Base-by-base conservation (phyloP, 495 filamentous ascomycete species). In the Pseudotulostoma volvatum region DNA sequence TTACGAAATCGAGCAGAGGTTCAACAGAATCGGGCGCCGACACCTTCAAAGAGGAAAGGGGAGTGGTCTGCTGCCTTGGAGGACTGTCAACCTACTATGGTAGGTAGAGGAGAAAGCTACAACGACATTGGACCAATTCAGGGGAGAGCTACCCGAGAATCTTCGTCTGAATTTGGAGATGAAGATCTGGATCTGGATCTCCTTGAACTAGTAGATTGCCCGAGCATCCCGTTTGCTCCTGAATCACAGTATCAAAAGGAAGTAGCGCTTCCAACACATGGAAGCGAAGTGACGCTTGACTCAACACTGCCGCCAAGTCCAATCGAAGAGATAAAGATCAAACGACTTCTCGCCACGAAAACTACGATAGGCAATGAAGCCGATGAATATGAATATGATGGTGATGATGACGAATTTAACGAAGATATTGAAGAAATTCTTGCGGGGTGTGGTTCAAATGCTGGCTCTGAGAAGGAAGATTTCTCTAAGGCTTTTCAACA, bases 351-450 rank as follows among this genome's bases (percentile, higher is more conserved):
- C 11, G 21, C 8, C 9, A 33, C 11, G 13, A 16, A 2, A 28
- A 32, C 36, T 41, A 44, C 15, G 49, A 61, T 43, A 34, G 28
- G 19, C 9, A 43, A 55, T 46, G 54, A 58, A 43, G 70, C 59
- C 46, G 76, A 71, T 23, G 75, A 79, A 39, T 79, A 77, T 52
- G 74, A 74, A 23, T 73, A 76, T 49, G 79, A 82, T 45, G 81
- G 86, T 28, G 74, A 76, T 49, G 79, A 82, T 45, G 81, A 86
- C 50, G 76, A 77, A 44, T 61, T 65, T 36, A 53, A 47, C 13
- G 60, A 64, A 19, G 56, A 56, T 32, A 50, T 67, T 33, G 48
- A 61, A 17, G 57, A 63, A 25, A 52, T 65, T 15, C 54, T 66
- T 34, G 57, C 54, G 13, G 49, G 51, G 18, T 64, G 55, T 46